These are phyloP conservation scores for Scheffersomyces lignicola DNA, from an alignment of 1,139 yeast species.

Conservation along the genomic window DNA sequence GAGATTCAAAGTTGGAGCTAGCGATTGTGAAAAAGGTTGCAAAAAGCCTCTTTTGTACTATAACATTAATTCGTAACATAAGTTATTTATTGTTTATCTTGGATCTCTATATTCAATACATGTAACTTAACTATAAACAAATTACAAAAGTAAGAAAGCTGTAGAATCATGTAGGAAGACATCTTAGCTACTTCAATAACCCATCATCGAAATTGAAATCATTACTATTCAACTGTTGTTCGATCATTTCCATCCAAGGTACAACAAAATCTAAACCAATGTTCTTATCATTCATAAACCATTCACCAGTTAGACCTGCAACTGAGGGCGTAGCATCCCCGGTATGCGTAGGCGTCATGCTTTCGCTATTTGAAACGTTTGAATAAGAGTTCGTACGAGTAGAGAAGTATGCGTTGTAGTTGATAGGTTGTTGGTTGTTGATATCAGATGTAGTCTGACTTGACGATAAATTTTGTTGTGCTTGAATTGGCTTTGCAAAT, in stretches of 20 bases:
- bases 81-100: too few species aligned
- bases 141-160: too few species aligned
- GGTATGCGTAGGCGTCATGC: conserved; percentile 9
- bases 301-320: conserved; percentile 51
- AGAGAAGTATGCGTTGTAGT: neutral
- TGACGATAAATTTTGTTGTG: neutral
- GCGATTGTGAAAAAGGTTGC: neutral
- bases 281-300: conserved; percentile 65
- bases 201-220: conserved; percentile 32
- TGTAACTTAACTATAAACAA: too few species aligned
- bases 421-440: neutral
- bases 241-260: conserved; percentile 86
- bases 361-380: conserved; percentile 8
- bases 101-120: too few species aligned
- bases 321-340: neutral
- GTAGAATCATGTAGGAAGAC: too few species aligned
- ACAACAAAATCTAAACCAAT: conserved; percentile 86
- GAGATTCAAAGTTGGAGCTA: conserved; percentile 11
- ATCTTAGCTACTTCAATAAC: neutral
- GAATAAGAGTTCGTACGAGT: neutral
- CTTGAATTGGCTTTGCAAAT: neutral
- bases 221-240: conserved; percentile 50
- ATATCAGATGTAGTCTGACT: neutral
- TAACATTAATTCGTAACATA: too few species aligned
- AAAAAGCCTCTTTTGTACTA: too few species aligned